These are phyloP conservation scores for Alisma plantagoaquatica DNA, from an alignment of 106 monocot species.

Conservation along the genomic window DNA sequence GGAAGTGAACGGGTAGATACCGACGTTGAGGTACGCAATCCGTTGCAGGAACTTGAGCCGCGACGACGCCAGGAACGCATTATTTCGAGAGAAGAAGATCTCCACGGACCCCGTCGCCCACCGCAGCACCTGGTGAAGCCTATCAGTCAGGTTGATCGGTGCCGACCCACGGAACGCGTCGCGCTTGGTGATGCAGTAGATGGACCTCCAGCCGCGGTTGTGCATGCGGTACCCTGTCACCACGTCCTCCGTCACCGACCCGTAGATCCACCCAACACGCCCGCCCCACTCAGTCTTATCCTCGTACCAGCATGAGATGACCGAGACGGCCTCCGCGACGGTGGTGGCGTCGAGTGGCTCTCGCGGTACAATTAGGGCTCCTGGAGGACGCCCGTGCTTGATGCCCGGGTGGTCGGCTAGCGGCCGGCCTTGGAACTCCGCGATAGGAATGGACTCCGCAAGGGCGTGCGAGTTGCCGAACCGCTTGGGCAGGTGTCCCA, in stretches of 20 bases:
- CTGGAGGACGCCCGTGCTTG: slow-evolving; percentile 26
- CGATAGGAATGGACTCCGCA: slow-evolving; percentile 17
- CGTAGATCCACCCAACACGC: slow-evolving; percentile 85
- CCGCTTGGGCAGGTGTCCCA: slow-evolving; percentile 7
- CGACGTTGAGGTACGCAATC: slow-evolving; percentile 82
- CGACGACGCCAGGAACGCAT: slow-evolving; percentile 49
- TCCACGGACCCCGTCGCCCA: slow-evolving; percentile 93
- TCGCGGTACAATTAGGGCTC: slow-evolving; percentile 14
- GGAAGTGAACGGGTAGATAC: slow-evolving; percentile 93
- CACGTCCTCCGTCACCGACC: slow-evolving; percentile 91
- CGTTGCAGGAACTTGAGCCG: slow-evolving; percentile 82
- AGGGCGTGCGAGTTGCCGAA: slow-evolving; percentile 21
- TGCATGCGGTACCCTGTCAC: slow-evolving; percentile 94
- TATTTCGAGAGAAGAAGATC: slow-evolving; percentile 88
- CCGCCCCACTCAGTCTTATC: slow-evolving; percentile 87
- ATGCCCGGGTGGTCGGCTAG: slow-evolving; percentile 20
- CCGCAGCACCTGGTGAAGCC: slow-evolving; percentile 83
- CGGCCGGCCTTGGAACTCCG: slow-evolving; percentile 30
- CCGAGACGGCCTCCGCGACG: slow-evolving; percentile 26
- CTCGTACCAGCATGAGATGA: slow-evolving; percentile 45
- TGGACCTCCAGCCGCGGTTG: slow-evolving; percentile 76
- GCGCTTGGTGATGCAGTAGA: slow-evolving; percentile 74
- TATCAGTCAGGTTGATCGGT: slow-evolving; percentile 87
- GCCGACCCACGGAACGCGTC: slow-evolving; percentile 84
- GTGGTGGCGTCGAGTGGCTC: slow-evolving; percentile 17